Base-by-base conservation (phyloP, 208 protist species). In the Crithidia mellificae region DNA sequence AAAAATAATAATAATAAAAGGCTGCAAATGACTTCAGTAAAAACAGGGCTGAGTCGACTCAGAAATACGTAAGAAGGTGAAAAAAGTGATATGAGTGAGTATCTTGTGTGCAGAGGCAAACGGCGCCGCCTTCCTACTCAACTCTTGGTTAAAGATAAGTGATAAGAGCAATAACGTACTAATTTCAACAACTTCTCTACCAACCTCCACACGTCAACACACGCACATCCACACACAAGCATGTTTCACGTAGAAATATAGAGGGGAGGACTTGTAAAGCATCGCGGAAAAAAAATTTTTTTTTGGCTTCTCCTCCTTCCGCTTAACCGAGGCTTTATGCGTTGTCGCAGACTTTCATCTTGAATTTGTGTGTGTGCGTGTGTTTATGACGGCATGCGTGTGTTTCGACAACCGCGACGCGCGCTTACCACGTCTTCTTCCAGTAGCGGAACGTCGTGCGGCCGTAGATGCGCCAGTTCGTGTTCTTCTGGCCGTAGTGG, bases 381-480 rank as follows among this genome's bases (percentile, higher is more conserved):
- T 50, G 24, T 58, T 2, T 29, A 25, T 30, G 34, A 51, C 11
- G n/a, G n/a, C n/a, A n/a, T n/a, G n/a, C n/a, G n/a, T n/a, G n/a
- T n/a, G n/a, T n/a, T n/a, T n/a, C n/a, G 56, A 52, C 6, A 17
- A 15, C 27, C 15, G 25, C 17, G 39, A 4, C 19, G 12, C 29
- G 22, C 34, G 9, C 27, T 80, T 95, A 95, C 85, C 86, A 92
- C 22, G 68, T 55, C 79, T 95, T 95, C 83, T 92, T 92, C 90
- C 90, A 95, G 77, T 95, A 95, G 73, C 90, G 84, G 87, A 92
- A 95, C 30, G 84, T 92, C 63, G 86, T 95, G 69, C 90, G 86
- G 32, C 87, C 83, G 76, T 91, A 95, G 71, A 95, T 95, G 49
- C 85, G 82, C 86, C 90, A 92, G 77, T 89, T 91, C 22, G 85